These are phyloP conservation scores for Apiotrichum laibachii DNA, from an alignment of 1,284 basidiomycete genomes.

Conservation along the genomic window DNA sequence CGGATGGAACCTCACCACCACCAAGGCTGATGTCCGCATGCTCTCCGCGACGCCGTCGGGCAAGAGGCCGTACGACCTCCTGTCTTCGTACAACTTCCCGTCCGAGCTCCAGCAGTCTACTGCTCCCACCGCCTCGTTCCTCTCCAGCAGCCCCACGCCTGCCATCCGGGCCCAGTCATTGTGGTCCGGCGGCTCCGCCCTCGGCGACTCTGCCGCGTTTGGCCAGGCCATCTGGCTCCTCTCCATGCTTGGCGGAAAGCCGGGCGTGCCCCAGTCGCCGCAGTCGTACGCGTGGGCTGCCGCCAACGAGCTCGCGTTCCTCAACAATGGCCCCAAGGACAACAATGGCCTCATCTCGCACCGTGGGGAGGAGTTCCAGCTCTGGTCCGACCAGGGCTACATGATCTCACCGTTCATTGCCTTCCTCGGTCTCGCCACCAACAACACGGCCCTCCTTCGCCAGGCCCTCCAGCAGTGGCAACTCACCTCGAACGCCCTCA, in stretches of 20 bases:
- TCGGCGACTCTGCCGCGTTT: constrained; percentile 34
- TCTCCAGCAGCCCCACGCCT: constrained; percentile 13
- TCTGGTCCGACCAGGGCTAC: constrained; percentile 60
- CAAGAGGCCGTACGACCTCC: constrained; percentile 10
- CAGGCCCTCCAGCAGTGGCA: constrained; percentile 58
- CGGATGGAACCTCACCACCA: constrained; percentile 13
- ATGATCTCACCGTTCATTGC: constrained; percentile 65
- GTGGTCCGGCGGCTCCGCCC: constrained; percentile 29
- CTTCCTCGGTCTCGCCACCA: constrained; percentile 55
- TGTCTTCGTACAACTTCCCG: constrained; percentile 24
- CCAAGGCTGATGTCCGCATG: not conserved
- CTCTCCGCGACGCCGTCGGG: not conserved
- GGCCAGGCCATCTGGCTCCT: constrained; percentile 32
- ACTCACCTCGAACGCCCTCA: constrained; percentile 52
- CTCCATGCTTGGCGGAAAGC: constrained; percentile 23
- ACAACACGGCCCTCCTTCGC: constrained; percentile 53
- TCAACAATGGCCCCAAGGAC: constrained; percentile 17
- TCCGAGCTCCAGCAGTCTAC: constrained; percentile 4
- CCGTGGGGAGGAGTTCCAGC: constrained; percentile 42
- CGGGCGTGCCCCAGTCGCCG: not conserved
- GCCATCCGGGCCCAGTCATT: constrained; percentile 19
- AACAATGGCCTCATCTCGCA: constrained; percentile 32
- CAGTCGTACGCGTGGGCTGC: constrained; percentile 37
- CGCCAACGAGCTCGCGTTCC: constrained; percentile 32
- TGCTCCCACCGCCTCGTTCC: constrained; percentile 12